Evolutionary conservation across 768 basidiomycete genomes (phyloP), one percentile per base, ranked within the genome.

Genomic region (Boletus pseudopeckii): DNA sequence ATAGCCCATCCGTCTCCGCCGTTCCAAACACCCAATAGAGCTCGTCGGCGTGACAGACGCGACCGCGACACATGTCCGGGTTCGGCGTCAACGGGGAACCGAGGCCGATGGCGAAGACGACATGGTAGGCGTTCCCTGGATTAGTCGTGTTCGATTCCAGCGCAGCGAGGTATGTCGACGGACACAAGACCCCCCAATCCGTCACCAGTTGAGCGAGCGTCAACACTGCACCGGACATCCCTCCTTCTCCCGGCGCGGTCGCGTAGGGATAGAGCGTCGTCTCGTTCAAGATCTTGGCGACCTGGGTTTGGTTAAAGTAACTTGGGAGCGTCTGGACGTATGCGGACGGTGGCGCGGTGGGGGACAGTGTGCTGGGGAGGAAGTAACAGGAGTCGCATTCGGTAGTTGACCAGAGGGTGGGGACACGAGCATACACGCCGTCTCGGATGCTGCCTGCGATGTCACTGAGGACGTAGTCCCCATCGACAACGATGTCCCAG

Each of bases 341-440:
- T 33, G 24, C 10, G 8, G 56, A 53, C 1, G 64, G 49, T 2
- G 59, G 57, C 0, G 54, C 56, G 18, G 53, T 45, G 9, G 59
- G 58, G n/a, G 49, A 52, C 3, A 59, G 54, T 1, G 50, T 62
- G 13, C 40, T 48, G 3, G 56, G 59, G 33, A 65, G 51, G 50
- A 67, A 65, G 48, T 58, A 53, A 13, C 62, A 65, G 6, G 0
- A 10, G 2, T 64, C 61, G 45, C 64, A 64, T 44, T 63, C 48
- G 22, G 42, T 54, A 17, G 30, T 43, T 11, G 61, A 45, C 61
- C 60, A 64, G 42, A 64, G 48, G 5, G 52, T 61, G 3, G 59
- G 59, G 13, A 64, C 50, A 7, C 42, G 58, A 2, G 55, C 50
- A 32, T 59, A 67, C 2, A 48, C 28, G 5, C 60, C 55, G 2